Conservation (phyloP, 805 yeast species). For the Wickerhamia fluorescens region DNA sequence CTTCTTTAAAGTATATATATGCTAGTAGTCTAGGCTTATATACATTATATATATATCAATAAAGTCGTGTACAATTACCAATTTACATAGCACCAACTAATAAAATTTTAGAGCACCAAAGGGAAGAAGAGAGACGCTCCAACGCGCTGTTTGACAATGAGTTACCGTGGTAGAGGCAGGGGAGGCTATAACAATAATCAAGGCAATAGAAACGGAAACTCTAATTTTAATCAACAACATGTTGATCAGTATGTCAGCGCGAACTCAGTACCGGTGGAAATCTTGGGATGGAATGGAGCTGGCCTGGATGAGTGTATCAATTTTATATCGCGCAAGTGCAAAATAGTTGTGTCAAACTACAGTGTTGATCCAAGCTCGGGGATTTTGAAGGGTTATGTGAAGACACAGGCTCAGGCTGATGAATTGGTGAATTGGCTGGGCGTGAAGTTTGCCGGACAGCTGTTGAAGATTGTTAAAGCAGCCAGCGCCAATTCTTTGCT, state of each 20-base stretch:
- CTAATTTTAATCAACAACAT: constrained; percentile 10
- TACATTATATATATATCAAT: too few relatives aligned
- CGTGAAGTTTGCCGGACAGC: constrained; percentile 72
- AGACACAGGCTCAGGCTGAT: constrained; percentile 47
- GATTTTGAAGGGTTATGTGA: constrained; percentile 54
- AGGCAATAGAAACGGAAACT: constrained; percentile 8
- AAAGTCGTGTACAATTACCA: too few relatives aligned
- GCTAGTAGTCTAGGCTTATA: too few relatives aligned
- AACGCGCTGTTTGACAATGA: constrained; percentile 26
- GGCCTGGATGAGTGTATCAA: constrained; percentile 57
- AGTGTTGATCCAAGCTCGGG: constrained; percentile 43
- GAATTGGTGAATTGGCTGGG: constrained; percentile 60
- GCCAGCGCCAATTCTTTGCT: constrained; percentile 11
- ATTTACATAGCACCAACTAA: too few relatives aligned
- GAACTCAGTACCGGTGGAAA: constrained; percentile 46
- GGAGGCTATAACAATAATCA: constrained; percentile 8
- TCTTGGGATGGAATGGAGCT: constrained; percentile 80
- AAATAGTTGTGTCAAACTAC: constrained; percentile 47
- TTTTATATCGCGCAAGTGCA: constrained; percentile 64
- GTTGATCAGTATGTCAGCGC: constrained; percentile 21
- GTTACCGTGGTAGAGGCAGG: constrained; percentile 32
- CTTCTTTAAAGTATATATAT: too few relatives aligned
- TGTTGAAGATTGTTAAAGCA: constrained; percentile 45
- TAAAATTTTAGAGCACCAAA: too few relatives aligned
- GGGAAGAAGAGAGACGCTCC: too few relatives aligned